Conservation (phyloP, 306 rosid species). For the Medicago arabica region DNA sequence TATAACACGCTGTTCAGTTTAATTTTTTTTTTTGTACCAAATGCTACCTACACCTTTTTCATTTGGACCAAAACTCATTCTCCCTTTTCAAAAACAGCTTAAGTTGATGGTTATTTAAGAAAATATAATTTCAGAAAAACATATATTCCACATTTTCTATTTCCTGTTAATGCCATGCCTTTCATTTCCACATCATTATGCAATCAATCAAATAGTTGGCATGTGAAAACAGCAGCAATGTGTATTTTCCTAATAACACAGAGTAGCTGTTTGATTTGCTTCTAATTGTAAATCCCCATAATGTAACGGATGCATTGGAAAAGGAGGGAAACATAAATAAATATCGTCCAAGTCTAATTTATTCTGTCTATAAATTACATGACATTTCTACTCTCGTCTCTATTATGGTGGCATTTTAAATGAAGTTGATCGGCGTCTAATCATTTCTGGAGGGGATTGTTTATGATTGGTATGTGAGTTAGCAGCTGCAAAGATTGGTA, state of each 20-base stretch:
- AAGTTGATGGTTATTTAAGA: not conserved
- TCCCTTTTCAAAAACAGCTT: not conserved
- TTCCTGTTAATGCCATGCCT: not conserved
- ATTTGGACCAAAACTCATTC: not conserved
- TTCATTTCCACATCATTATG: not conserved
- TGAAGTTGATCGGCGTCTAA: not conserved
- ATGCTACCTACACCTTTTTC: not conserved
- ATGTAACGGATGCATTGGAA: not conserved
- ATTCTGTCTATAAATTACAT: not conserved
- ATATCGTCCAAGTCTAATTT: not conserved
- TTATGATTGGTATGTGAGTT: not conserved
- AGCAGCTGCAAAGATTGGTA: not conserved
- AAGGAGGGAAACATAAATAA: not conserved
- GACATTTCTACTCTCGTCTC: not conserved
- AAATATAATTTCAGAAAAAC: not conserved
- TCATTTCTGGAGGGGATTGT: not conserved
- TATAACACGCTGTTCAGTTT: not conserved
- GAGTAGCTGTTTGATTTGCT: constrained; percentile 7
- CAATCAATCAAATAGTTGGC: not conserved
- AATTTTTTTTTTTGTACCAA: not conserved
- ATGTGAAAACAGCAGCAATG: not conserved
- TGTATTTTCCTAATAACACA: constrained; percentile 6
- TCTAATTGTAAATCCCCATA: not conserved
- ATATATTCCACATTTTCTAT: not conserved
- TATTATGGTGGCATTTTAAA: not conserved